phyloP scores from a whole-genome alignment of 2,329 filamentous ascomycete genomes.

The Aaosphaeria pasadenensis region DNA sequence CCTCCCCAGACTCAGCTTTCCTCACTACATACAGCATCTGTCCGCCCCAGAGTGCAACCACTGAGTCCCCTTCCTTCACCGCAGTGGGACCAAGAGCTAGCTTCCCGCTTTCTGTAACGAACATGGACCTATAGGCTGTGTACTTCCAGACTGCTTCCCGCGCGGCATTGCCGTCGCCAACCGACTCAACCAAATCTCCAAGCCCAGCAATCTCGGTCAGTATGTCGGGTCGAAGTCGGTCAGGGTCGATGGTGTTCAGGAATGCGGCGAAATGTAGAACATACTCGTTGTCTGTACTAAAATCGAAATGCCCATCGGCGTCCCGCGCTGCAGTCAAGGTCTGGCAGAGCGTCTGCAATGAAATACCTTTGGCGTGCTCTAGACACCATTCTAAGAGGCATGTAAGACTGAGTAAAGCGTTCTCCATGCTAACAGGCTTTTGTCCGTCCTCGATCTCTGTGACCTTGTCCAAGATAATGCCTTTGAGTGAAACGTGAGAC shows the following conservation, averaged over 20 bases:
- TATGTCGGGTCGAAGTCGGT: no score
- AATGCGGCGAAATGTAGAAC: no score
- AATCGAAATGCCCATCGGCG: background rate
- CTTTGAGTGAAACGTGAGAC: constrained; percentile 3
- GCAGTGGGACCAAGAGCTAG: constrained; percentile 11
- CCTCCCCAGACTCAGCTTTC: background rate
- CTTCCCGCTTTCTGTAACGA: constrained; percentile 7
- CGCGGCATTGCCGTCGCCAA: no score
- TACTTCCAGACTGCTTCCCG: constrained; percentile 6
- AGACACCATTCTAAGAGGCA: constrained; percentile 6
- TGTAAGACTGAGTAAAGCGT: background rate
- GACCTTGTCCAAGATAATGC: constrained; percentile 5
- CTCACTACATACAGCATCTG: constrained; percentile 15
- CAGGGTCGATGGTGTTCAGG: no score
- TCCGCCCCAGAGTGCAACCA: constrained; percentile 14
- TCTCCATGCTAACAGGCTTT: background rate
- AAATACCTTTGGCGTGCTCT: background rate
- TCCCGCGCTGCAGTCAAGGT: background rate
- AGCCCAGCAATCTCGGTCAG: no score
- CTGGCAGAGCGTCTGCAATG: background rate
- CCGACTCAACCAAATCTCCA: no score
- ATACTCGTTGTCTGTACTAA: no score
- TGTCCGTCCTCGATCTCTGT: background rate
- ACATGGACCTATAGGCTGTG: constrained; percentile 8
- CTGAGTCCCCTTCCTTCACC: constrained; percentile 6